A percentile compares a stretch with the other conserved stretches of the same genome.
phyloP scores from a whole-genome alignment of 257 asterid genomes.

The Asclepias syriaca region DNA sequence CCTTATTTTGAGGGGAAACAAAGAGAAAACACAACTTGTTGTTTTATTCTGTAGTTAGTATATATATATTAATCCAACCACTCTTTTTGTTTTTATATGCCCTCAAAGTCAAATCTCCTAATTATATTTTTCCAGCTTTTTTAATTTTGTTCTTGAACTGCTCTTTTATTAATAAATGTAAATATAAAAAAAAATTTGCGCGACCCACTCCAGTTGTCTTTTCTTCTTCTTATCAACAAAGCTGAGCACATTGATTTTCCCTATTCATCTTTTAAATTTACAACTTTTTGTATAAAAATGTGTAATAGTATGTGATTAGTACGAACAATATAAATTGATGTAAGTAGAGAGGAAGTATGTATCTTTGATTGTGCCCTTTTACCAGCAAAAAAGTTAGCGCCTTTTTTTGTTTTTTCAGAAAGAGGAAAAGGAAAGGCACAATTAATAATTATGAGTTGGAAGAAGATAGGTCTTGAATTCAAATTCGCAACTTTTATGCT shows the following conservation, averaged over 20 bases:
- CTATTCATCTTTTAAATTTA: slow-evolving; percentile 19
- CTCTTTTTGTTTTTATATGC: slow-evolving; percentile 48
- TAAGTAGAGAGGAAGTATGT: too few species aligned
- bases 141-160: neutral
- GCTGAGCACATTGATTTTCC: neutral
- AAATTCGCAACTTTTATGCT: slow-evolving; percentile 12
- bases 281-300: slow-evolving; percentile 20
- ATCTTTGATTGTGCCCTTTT: neutral
- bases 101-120: slow-evolving; percentile 42
- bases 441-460: slow-evolving; percentile 22
- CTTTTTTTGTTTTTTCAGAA: too few species aligned
- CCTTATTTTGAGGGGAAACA: neutral
- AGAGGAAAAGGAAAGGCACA: too few species aligned
- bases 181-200: too few species aligned
- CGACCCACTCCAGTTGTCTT: slow-evolving; percentile 29
- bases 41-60: too few species aligned
- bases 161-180: neutral
- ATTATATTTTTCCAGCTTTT: neutral
- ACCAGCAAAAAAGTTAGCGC: neutral
- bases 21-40: neutral
- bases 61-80: slow-evolving; percentile 24
- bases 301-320: too few species aligned
- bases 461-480: slow-evolving; percentile 6
- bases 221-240: slow-evolving; percentile 15
- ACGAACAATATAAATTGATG: too few species aligned